Evolutionary conservation across 2,329 filamentous ascomycete genomes (phyloP), one percentile per base, ranked within the genome.

Genomic region (Cladosporium sp.): DNA sequence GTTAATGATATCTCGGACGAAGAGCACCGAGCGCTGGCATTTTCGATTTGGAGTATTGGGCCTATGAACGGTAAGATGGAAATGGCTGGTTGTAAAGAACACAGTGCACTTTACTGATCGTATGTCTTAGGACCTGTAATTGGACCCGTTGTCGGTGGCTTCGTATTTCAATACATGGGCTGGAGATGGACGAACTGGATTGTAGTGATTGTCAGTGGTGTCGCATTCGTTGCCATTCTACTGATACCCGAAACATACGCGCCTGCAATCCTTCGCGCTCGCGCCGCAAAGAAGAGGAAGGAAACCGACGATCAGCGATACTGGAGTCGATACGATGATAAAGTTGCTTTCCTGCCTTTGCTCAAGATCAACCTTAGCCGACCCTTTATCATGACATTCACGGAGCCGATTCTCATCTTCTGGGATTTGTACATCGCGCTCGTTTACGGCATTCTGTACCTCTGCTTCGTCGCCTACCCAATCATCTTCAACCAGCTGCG

Each of bases 381-480:
- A 0, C 93, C 93, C 0, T 91, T 96, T 67, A 80, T 90, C 1
- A 87, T 97, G 76, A 86, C 89, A 18, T 85, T 89, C 53, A 92
- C 88, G 0, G 93, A 97, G 72, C 93, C 93, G 0, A 97, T 97
- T 80, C 62, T 64, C 58, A 90, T 93, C 33, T 88, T 88, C 75
- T 94, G 88, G 88, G 86, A 90, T 72, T 76, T 88, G 37, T 90
- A 90, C 70, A 86, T 90, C 68, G 86, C 91, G 0, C 81, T 96
- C 46, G 87, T 96, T 40, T 97, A 97, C 76, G 91, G 88, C 21
- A 92, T 96, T 49, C 82, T 97, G 1, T 95, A 95, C 73, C 87
- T 97, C 35, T 96, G 92, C 78, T 97, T 97, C 80, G 89, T 96
- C 18, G 92, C 91, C 14, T 96, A 96, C 76, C 93, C 93, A 0